These are phyloP conservation scores for Leishmania turanica DNA, from an alignment of 208 protist species.

Conservation along the genomic window DNA sequence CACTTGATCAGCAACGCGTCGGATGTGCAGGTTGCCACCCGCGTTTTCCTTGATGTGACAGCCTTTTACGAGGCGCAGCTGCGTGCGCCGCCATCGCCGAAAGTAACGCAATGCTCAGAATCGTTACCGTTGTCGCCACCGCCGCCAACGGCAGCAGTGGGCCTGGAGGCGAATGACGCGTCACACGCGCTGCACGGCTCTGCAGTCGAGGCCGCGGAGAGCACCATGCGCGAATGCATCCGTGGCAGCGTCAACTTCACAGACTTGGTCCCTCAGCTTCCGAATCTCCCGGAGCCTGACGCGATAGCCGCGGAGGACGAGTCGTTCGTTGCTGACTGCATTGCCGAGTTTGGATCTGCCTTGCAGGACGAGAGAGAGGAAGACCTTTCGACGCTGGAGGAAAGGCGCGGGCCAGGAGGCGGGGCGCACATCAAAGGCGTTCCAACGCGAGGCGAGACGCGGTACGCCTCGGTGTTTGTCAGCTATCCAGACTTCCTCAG, in stretches of 20 bases:
- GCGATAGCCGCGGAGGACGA: constrained; percentile 27
- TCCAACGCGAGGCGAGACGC: constrained; percentile 14
- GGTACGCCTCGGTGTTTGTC: constrained; percentile 18
- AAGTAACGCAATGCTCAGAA: background rate
- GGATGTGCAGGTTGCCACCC: constrained; percentile 51
- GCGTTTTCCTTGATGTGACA: constrained; percentile 36
- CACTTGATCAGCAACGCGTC: constrained; percentile 37
- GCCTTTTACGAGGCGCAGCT: constrained; percentile 39
- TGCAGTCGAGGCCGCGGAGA: constrained; percentile 29
- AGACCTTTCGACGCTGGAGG: constrained; percentile 13
- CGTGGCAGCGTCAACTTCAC: constrained; percentile 25
- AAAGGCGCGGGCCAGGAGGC: background rate
- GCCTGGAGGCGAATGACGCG: background rate
- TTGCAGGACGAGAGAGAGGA: constrained; percentile 33
- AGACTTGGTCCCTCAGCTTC: constrained; percentile 16
- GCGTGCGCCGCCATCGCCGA: background rate
- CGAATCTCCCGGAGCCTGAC: constrained; percentile 10
- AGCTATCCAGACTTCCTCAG: constrained; percentile 29
- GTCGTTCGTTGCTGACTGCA: constrained; percentile 47
- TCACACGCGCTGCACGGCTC: constrained; percentile 18
- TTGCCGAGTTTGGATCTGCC: constrained; percentile 35
- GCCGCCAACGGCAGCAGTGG: background rate
- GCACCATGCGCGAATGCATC: constrained; percentile 32
- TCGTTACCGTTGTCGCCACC: background rate
- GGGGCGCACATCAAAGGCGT: constrained; percentile 4